A percentile compares a stretch with the other conserved stretches of the same genome.
These are phyloP conservation scores for Tetracentron sinense DNA, from an alignment of 164 flowering plant genomes.

Conservation along the genomic window DNA sequence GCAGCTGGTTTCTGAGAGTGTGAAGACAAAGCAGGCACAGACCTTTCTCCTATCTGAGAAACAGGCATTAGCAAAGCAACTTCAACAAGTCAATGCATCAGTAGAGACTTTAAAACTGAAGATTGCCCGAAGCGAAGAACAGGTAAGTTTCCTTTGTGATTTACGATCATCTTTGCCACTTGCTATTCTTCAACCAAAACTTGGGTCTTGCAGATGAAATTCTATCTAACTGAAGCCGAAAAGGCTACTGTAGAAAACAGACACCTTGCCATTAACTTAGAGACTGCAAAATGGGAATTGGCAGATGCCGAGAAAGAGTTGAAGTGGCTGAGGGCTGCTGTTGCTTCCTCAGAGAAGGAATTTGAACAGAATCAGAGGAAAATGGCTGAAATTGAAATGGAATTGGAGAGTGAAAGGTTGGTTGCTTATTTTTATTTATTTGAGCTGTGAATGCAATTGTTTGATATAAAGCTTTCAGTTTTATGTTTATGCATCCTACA, in stretches of 20 bases:
- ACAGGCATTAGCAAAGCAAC: slow-evolving; percentile 62
- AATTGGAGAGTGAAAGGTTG: slow-evolving; percentile 73
- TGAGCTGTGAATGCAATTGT: not conserved
- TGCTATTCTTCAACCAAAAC: not conserved
- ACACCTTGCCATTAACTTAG: slow-evolving; percentile 52
- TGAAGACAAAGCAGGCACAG: slow-evolving; percentile 76
- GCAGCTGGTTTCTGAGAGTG: slow-evolving; percentile 95
- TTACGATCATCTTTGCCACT: not conserved
- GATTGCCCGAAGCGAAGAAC: slow-evolving; percentile 64
- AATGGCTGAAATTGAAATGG: slow-evolving; percentile 38
- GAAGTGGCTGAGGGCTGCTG: slow-evolving; percentile 75
- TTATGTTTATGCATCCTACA: not conserved
- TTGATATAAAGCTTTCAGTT: not conserved
- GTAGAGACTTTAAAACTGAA: slow-evolving; percentile 53
- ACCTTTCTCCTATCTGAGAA: slow-evolving; percentile 64
- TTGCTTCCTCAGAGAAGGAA: slow-evolving; percentile 80
- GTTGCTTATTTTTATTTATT: not conserved
- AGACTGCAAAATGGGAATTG: slow-evolving; percentile 70
- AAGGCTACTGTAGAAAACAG: slow-evolving; percentile 60
- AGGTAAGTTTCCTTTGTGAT: slow-evolving; percentile 38
- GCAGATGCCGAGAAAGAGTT: slow-evolving; percentile 89
- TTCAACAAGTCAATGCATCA: slow-evolving; percentile 59
- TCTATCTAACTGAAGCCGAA: slow-evolving; percentile 43
- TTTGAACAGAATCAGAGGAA: slow-evolving; percentile 69
- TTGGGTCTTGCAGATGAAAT: slow-evolving; percentile 60